phyloP scores from a whole-genome alignment of 257 asterid genomes.

The Avicennia marina region DNA sequence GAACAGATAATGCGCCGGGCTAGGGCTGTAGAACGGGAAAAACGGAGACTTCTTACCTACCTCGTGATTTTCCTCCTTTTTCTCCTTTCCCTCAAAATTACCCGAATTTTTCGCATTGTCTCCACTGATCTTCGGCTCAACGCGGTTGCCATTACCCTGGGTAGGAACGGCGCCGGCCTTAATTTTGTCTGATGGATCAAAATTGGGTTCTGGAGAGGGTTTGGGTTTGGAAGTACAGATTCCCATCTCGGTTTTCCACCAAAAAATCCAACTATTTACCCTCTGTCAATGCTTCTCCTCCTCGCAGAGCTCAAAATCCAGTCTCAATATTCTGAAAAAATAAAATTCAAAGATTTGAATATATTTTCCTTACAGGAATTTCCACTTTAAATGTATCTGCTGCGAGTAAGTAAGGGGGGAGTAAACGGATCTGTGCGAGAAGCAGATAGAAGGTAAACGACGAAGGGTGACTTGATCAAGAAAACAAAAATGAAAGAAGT shows the following conservation, averaged over 20 bases:
- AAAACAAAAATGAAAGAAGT: neutral
- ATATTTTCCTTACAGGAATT: slow-evolving; percentile 12
- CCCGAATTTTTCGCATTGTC: slow-evolving; percentile 18
- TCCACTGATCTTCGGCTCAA: slow-evolving; percentile 15
- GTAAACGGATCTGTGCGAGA: slow-evolving; percentile 21
- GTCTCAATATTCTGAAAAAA: neutral
- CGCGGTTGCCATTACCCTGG: slow-evolving; percentile 17
- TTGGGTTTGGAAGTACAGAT: slow-evolving; percentile 72
- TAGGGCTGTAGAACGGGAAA: slow-evolving; percentile 90
- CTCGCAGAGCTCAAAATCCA: slow-evolving; percentile 7
- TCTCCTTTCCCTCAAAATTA: slow-evolving; percentile 12
- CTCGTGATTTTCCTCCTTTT: slow-evolving; percentile 24
- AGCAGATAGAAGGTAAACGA: slow-evolving; percentile 28
- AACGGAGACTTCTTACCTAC: slow-evolving; percentile 67
- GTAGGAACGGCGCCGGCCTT: slow-evolving; percentile 3
- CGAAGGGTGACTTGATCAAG: slow-evolving; percentile 18
- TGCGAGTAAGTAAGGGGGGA: neutral
- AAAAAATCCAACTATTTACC: neutral
- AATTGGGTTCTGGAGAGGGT: slow-evolving; percentile 38
- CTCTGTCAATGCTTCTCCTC: neutral
- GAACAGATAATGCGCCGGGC: slow-evolving; percentile 80
- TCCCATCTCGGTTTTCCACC: slow-evolving; percentile 45
- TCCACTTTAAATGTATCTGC: slow-evolving; percentile 18
- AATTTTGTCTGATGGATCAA: slow-evolving; percentile 19
- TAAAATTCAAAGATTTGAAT: slow-evolving; percentile 26